Base-by-base conservation (phyloP, 2,329 filamentous ascomycete species). In the Exutisphaerella laricina region DNA sequence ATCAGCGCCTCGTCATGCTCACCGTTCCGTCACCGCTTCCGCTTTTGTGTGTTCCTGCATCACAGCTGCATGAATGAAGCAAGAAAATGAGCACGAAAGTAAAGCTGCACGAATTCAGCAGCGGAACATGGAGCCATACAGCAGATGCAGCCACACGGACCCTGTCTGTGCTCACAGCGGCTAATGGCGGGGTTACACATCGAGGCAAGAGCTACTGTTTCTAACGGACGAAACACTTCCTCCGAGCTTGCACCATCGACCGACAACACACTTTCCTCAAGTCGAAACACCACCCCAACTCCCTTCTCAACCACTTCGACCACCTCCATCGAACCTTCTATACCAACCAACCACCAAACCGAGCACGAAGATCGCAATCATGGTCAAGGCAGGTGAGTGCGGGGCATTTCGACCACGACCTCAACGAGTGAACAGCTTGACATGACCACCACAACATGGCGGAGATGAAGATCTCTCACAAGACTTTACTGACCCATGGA, bases 381-480 rank as follows among this genome's bases (percentile, higher is more conserved):
- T 60, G 58, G 54, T 56, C 50, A 58, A 56, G 45, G 55, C 54
- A 38, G 55, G 55, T 58, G 47, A 33, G 50, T 45, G 28, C 35
- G 22, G 14, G 23, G 30, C 22, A 43, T 18, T 13, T 10, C 10
- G 18, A 13, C 21, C 34, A 44, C 40, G 40, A 37, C 32, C 48
- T 46, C 35, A 40, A 40, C 34, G 30, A 43, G 36, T 45, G 22
- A 44, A 9, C 37, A 16, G 8, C 17, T 20, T 14, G 26, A 22
- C 14, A 41, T 37, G 36, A 38, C 25, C 39, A 34, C 10, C 26
- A n/a, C 45, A 37, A 36, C 23, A 26, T 44, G 40, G 32, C 30
- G 17, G 23, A n/a, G 7, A 23, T 7, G 33, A 13, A 26, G 8
- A 14, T 12, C 34, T 20, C 30, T 10, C 33, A 20, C 30, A 31